Percentiles rank a stretch among this genome's conserved stretches.
Evolutionary conservation across 2,329 filamentous ascomycete genomes (phyloP).

Genomic region (Ophiostoma perfectum): DNA sequence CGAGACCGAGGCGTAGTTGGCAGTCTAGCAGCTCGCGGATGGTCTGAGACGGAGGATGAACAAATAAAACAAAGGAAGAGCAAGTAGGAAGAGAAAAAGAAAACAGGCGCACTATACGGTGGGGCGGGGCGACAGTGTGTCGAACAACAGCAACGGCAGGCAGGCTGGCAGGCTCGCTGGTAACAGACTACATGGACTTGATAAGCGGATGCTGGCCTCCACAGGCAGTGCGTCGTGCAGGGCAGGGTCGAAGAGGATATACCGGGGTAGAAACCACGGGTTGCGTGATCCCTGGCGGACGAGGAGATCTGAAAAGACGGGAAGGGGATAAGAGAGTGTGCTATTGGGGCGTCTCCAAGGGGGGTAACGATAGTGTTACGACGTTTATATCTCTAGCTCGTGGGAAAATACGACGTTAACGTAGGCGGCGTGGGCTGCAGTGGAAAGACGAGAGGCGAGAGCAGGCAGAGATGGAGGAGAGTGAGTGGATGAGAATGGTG

Average conservation of each 20-base stretch:
- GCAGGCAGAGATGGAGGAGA: neutral
- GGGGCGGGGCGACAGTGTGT: constrained; percentile 1
- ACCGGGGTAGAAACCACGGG: constrained; percentile 3
- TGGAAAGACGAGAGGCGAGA: neutral
- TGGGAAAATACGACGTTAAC: constrained; percentile 7
- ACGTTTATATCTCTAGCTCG: constrained; percentile 2
- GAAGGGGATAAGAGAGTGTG: constrained; percentile 2
- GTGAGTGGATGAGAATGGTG: neutral
- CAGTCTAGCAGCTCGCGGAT: neutral
- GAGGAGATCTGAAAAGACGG: neutral
- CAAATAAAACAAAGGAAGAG: neutral
- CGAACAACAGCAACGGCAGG: constrained; percentile 5
- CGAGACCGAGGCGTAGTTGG: neutral
- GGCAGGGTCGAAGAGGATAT: constrained; percentile 10
- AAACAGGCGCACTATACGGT: constrained; percentile 9
- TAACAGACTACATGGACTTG: constrained; percentile 9
- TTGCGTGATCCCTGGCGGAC: constrained; percentile 8
- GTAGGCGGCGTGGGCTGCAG: neutral
- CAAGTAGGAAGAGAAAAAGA: neutral
- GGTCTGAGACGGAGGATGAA: neutral
- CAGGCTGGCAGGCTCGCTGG: neutral
- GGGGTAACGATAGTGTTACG: neutral
- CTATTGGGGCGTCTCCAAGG: constrained; percentile 1
- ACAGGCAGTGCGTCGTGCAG: neutral
- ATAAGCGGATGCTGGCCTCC: constrained; percentile 12